Percentiles rank a stretch among this genome's conserved stretches.
phyloP scores from a whole-genome alignment of 306 rosid genomes.

The Myrica gale region DNA sequence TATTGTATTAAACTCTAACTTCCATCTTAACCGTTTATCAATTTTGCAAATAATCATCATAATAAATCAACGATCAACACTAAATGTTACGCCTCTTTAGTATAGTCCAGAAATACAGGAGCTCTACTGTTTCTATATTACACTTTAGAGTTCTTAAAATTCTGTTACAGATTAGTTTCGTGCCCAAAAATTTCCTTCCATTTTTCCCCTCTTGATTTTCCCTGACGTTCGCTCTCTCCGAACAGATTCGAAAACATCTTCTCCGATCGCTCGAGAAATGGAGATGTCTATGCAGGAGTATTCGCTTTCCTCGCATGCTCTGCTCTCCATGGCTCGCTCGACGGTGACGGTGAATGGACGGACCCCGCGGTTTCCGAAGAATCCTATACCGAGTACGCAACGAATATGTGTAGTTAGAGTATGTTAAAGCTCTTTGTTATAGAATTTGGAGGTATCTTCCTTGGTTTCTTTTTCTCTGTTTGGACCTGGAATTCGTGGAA shows the following conservation, averaged over 20 bases:
- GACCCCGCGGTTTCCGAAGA: slow-evolving; percentile 53
- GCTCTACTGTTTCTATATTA: not conserved
- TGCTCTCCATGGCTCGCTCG: slow-evolving; percentile 45
- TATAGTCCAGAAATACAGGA: not conserved
- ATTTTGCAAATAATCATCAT: no score
- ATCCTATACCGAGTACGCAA: slow-evolving; percentile 50
- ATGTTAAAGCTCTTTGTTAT: slow-evolving; percentile 39
- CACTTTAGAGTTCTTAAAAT: slow-evolving; percentile 11
- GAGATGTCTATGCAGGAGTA: slow-evolving; percentile 74
- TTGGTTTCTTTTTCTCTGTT: slow-evolving; percentile 20
- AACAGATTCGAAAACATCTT: slow-evolving; percentile 15
- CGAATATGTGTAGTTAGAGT: slow-evolving; percentile 44
- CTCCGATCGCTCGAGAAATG: slow-evolving; percentile 40
- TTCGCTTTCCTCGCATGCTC: slow-evolving; percentile 46
- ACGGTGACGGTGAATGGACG: slow-evolving; percentile 49
- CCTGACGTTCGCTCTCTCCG: slow-evolving; percentile 25
- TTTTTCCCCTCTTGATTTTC: slow-evolving; percentile 20
- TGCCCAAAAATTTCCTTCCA: not conserved
- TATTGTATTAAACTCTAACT: not conserved
- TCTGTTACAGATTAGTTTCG: slow-evolving; percentile 29
- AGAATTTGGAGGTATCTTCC: slow-evolving; percentile 17
- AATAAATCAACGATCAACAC: not conserved
- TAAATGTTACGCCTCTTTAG: not conserved
- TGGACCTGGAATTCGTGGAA: slow-evolving; percentile 26
- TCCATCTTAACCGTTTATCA: not conserved